Conservation (phyloP, 208 protist species). For the Leishmania tarentolae region DNA sequence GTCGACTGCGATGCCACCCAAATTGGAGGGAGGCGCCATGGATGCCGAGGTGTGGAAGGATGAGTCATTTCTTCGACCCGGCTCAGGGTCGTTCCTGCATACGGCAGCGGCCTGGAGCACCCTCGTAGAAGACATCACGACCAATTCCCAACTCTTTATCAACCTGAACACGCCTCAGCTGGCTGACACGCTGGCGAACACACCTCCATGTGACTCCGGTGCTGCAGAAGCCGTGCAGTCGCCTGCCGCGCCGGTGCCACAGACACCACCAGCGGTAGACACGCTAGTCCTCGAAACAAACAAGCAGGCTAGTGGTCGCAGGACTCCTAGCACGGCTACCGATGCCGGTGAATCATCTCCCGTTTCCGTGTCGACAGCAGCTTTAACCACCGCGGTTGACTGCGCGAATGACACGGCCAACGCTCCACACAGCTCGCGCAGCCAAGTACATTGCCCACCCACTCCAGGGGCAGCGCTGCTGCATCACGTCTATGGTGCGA, state of each 20-base stretch:
- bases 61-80: not conserved
- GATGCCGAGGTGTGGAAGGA: not conserved
- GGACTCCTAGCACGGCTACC: not conserved
- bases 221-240: not conserved
- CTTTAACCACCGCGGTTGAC: not conserved
- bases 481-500: not conserved
- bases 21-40: not conserved
- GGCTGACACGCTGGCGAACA: not conserved
- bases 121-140: not conserved
- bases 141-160: not conserved
- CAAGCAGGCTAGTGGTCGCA: not conserved
- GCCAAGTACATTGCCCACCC: not conserved
- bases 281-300: not conserved
- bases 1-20: not conserved
- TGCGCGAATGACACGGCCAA: not conserved
- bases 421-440: not conserved
- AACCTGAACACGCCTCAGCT: constrained; percentile 1
- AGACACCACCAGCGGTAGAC: not conserved
- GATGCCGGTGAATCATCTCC: not conserved
- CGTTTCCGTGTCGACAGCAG: not conserved
- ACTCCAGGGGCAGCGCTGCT: not conserved
- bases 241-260: not conserved
- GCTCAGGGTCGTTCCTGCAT: not conserved
- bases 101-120: not conserved
- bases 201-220: not conserved